Conservation (phyloP, 2,329 filamentous ascomycete genomes). For the Stachybotrys echinatus region DNA sequence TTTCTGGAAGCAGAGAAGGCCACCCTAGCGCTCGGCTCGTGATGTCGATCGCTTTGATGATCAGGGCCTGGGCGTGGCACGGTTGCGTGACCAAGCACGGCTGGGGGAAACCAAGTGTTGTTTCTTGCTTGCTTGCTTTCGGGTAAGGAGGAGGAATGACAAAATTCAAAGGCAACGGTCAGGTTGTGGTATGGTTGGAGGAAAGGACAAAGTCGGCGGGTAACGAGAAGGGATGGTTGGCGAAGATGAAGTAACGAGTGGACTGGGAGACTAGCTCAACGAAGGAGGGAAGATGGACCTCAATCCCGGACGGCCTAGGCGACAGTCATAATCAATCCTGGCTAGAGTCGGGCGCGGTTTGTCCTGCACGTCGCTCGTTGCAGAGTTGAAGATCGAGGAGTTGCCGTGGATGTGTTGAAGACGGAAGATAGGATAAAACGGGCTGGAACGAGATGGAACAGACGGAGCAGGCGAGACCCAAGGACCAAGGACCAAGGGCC, state of each 20-base stretch:
- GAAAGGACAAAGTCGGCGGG: background rate
- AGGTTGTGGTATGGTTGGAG: background rate
- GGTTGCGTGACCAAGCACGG: too few species aligned
- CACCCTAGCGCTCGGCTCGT: too few species aligned
- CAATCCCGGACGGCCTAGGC: constrained; percentile 21
- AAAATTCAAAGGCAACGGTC: background rate
- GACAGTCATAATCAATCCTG: constrained; percentile 27
- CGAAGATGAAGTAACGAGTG: constrained; percentile 30
- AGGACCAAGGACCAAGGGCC: background rate
- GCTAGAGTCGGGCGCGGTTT: background rate
- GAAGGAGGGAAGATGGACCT: constrained; percentile 18
- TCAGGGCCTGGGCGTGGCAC: too few species aligned
- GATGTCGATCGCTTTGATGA: background rate
- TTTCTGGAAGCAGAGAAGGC: too few species aligned
- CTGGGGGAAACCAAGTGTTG: too few species aligned
- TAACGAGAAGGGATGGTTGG: background rate
- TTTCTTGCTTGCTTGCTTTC: too few species aligned
- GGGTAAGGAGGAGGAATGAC: too few species aligned
- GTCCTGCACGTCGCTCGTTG: background rate
- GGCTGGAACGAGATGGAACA: constrained; percentile 7
- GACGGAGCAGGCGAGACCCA: background rate
- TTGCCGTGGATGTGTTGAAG: constrained; percentile 7
- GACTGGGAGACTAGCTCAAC: constrained; percentile 42
- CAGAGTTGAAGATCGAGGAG: constrained; percentile 14
- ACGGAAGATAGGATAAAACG: background rate